Percentiles rank a stretch among this genome's conserved stretches.
phyloP scores from a whole-genome alignment of 768 basidiomycete genomes.

The Amanita polypyramis region DNA sequence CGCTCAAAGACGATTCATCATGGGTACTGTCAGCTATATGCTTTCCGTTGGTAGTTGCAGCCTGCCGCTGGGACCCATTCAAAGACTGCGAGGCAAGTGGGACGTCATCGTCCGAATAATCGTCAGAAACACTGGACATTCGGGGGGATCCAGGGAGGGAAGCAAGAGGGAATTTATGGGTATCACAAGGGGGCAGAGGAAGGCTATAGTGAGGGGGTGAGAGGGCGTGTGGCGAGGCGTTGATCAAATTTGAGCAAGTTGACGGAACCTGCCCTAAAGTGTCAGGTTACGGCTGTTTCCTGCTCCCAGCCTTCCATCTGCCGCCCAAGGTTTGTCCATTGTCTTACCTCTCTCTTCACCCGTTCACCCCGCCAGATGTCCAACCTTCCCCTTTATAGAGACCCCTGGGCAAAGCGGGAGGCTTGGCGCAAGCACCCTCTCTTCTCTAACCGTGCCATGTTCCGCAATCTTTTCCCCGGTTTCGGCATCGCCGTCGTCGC shows the following conservation, averaged over 20 bases:
- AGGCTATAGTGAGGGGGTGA: slow-evolving; percentile 12
- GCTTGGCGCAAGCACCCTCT: slow-evolving; percentile 90
- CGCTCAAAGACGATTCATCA: slow-evolving; percentile 44
- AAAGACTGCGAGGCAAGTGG: slow-evolving; percentile 35
- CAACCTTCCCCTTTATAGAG: slow-evolving; percentile 69
- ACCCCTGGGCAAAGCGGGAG: slow-evolving; percentile 91
- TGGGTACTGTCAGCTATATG: slow-evolving; percentile 28
- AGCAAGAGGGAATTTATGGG: slow-evolving; percentile 14
- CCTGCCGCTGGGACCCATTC: slow-evolving; percentile 26
- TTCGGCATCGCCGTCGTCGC: slow-evolving; percentile 89
- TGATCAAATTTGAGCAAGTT: slow-evolving; percentile 33
- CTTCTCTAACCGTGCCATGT: slow-evolving; percentile 80
- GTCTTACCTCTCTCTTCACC: slow-evolving; percentile 9
- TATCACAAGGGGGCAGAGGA: slow-evolving; percentile 8
- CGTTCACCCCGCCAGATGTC: slow-evolving; percentile 32
- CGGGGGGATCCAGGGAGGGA: slow-evolving; percentile 16
- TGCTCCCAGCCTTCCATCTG: background rate
- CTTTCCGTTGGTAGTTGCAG: slow-evolving; percentile 33
- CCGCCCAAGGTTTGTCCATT: slow-evolving; percentile 6
- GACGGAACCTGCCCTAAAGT: slow-evolving; percentile 50
- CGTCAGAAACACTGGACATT: slow-evolving; percentile 38
- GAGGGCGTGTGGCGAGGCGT: slow-evolving; percentile 17
- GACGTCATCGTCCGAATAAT: slow-evolving; percentile 52
- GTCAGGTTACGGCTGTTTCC: slow-evolving; percentile 21
- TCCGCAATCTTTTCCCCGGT: slow-evolving; percentile 87